Conservation (phyloP, 768 basidiomycete species). For the Lactifluus volemus region DNA sequence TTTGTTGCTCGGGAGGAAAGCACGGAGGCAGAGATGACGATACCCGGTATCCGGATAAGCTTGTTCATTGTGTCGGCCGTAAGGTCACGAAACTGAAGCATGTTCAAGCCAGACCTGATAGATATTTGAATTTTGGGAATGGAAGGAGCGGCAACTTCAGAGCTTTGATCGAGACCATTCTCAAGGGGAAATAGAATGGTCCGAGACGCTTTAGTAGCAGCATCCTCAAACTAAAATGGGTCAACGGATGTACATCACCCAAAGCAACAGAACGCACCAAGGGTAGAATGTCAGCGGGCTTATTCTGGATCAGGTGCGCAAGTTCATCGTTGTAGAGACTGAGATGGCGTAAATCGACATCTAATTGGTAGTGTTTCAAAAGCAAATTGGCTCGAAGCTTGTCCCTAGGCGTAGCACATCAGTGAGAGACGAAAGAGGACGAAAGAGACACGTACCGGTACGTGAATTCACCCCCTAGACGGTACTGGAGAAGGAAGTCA, state of each 20-base stretch:
- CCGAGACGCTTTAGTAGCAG: constrained; percentile 77
- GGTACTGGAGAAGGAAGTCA: constrained; percentile 83
- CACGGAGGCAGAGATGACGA: constrained; percentile 94
- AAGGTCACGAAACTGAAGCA: constrained; percentile 90
- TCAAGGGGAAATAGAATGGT: constrained; percentile 76
- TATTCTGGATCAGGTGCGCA: constrained; percentile 82
- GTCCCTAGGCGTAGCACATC: constrained; percentile 44
- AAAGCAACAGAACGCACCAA: constrained; percentile 42
- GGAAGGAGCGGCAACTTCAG: constrained; percentile 31
- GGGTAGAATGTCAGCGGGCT: constrained; percentile 82
- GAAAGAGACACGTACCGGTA: constrained; percentile 54
- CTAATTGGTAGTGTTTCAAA: constrained; percentile 66
- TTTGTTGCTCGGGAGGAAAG: constrained; percentile 90
- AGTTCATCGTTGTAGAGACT: constrained; percentile 86
- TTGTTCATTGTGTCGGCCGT: constrained; percentile 93
- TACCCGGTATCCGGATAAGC: constrained; percentile 93
- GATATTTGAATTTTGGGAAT: constrained; percentile 80
- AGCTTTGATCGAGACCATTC: constrained; percentile 36
- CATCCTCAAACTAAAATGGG: constrained; percentile 73
- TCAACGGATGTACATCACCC: background rate
- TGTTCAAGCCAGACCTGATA: constrained; percentile 81
- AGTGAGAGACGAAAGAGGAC: background rate
- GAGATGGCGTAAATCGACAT: constrained; percentile 44
- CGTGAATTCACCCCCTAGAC: constrained; percentile 84
- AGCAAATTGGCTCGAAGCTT: constrained; percentile 84